Evolutionary conservation across 345 rosid genomes (phyloP).

Genomic region (Punica granatum): DNA sequence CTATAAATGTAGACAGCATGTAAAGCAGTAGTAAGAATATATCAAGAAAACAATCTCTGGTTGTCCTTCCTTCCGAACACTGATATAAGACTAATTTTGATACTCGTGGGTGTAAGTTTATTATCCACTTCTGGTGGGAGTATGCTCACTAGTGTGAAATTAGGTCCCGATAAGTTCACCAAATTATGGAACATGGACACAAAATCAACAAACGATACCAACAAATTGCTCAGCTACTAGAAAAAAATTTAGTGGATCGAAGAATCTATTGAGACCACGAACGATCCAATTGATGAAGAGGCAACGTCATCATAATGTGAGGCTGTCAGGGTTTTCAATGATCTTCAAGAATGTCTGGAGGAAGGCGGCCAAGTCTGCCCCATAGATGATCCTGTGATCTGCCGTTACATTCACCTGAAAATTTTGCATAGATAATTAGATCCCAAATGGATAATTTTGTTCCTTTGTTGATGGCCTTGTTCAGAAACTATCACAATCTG

Average conservation of each 20-base stretch:
- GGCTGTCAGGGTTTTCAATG: constrained; percentile 71
- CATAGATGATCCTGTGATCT: constrained; percentile 82
- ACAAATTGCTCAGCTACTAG: neutral
- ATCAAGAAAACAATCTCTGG: neutral
- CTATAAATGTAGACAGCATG: neutral
- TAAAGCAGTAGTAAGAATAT: neutral
- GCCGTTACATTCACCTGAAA: constrained; percentile 94
- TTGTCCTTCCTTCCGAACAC: neutral
- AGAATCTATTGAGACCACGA: neutral
- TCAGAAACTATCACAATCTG: neutral
- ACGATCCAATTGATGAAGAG: neutral
- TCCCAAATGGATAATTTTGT: neutral
- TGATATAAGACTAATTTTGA: neutral
- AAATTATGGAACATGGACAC: constrained; percentile 5
- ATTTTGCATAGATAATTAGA: neutral
- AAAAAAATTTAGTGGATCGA: neutral
- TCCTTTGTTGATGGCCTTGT: neutral
- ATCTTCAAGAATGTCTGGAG: constrained; percentile 90
- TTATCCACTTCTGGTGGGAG: neutral
- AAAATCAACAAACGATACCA: constrained; percentile 1
- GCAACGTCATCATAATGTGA: constrained; percentile 40
- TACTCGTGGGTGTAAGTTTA: neutral
- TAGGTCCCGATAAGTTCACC: neutral
- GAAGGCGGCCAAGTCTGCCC: constrained; percentile 94
- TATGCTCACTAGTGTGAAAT: neutral